phyloP scores from a whole-genome alignment of 2,329 filamentous ascomycete species.

The Ophiostoma sp. region DNA sequence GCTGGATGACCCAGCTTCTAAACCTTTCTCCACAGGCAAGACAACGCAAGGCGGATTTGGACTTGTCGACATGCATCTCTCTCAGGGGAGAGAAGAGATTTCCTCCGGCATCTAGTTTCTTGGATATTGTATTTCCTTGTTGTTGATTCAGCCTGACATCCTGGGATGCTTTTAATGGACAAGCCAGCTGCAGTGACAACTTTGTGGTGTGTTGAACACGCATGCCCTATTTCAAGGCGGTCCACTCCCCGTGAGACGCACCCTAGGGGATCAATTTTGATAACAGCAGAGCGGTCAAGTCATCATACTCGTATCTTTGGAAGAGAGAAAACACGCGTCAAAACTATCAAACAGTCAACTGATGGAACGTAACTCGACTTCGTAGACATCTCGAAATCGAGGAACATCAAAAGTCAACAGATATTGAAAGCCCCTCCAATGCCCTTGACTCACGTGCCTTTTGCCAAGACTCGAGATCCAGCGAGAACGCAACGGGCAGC shows the following conservation, averaged over 20 bases:
- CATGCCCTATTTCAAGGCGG: neutral
- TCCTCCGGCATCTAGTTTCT: neutral
- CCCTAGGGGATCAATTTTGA: neutral
- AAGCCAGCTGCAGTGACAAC: neutral
- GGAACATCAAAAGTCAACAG: neutral
- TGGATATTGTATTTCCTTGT: neutral
- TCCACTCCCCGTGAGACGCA: constrained; percentile 16
- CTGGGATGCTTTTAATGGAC: neutral
- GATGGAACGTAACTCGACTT: neutral
- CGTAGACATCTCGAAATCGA: neutral
- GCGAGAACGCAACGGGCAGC: neutral
- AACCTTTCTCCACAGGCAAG: neutral
- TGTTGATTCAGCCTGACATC: neutral
- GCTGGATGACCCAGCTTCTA: neutral
- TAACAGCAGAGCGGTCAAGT: neutral
- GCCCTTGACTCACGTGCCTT: constrained; percentile 6
- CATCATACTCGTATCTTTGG: neutral
- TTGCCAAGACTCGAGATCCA: neutral
- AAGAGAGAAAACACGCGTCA: neutral
- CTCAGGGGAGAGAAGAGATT: neutral
- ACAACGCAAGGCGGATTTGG: constrained; percentile 3
- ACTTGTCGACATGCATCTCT: neutral
- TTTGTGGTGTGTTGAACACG: neutral
- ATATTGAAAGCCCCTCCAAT: neutral
- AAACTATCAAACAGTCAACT: neutral